Percentiles rank a stretch among this genome's conserved stretches.
phyloP scores from a whole-genome alignment of 371 early-diverging fungal genomes.

The Mycotypha africana region DNA sequence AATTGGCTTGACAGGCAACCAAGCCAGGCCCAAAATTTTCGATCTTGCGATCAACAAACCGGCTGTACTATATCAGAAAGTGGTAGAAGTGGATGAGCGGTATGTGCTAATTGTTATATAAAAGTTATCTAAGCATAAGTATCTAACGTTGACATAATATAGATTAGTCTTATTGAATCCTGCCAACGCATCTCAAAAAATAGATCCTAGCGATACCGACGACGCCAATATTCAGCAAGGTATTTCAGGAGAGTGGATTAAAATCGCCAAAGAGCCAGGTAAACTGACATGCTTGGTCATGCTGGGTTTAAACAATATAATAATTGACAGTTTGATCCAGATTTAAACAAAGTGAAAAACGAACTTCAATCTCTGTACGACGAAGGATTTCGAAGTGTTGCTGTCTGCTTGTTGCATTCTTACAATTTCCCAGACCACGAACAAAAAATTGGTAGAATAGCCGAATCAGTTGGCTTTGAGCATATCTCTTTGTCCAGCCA shows the following conservation, averaged over 20 bases:
- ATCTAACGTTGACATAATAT: not conserved
- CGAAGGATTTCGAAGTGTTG: slow-evolving; percentile 79
- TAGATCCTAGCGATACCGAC: slow-evolving; percentile 24
- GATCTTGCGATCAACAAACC: slow-evolving; percentile 81
- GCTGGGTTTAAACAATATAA: not conserved
- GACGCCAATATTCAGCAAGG: slow-evolving; percentile 49
- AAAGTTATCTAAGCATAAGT: no score
- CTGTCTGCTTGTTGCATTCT: slow-evolving; percentile 90
- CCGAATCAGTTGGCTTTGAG: slow-evolving; percentile 72
- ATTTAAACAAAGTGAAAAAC: slow-evolving; percentile 32
- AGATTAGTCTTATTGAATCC: slow-evolving; percentile 77
- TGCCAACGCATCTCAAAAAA: slow-evolving; percentile 48
- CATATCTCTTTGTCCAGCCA: slow-evolving; percentile 81
- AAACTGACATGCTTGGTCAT: no score
- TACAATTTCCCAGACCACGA: slow-evolving; percentile 91
- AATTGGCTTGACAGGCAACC: slow-evolving; percentile 66
- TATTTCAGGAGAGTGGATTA: slow-evolving; percentile 83
- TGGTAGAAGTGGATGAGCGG: slow-evolving; percentile 89
- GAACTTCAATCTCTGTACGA: slow-evolving; percentile 59
- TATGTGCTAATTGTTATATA: no score
- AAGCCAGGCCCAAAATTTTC: slow-evolving; percentile 92
- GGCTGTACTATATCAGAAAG: slow-evolving; percentile 80
- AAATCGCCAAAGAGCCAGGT: slow-evolving; percentile 67
- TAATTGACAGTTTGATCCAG: not conserved
- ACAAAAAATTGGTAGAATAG: slow-evolving; percentile 60